Conservation (phyloP, 331 rosid genomes). For the Rhamnella rubrinervis region DNA sequence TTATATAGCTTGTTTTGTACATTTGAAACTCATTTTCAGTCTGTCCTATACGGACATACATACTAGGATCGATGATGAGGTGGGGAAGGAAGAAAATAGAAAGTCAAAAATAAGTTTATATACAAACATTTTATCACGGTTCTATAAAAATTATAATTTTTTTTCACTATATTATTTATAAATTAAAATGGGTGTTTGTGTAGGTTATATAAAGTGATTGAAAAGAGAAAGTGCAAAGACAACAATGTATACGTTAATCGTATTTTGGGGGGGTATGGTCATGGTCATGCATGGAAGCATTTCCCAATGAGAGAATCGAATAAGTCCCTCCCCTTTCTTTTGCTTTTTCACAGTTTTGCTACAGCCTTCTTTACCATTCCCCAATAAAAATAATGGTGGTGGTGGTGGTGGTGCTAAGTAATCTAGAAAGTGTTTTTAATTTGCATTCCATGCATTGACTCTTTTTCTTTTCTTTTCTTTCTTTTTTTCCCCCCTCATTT, state of each 20-base stretch:
- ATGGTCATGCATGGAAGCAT: conserved; percentile 85
- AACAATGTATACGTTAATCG: conserved; percentile 49
- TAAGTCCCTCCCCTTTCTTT: conserved; percentile 77
- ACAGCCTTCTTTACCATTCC: conserved; percentile 96
- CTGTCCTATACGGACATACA: no score
- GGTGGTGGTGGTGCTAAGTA: conserved; percentile 26
- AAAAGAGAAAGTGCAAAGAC: conserved; percentile 28
- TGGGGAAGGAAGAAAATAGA: no score
- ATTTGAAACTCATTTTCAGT: no score
- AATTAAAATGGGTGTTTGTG: no score
- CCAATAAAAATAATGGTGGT: conserved; percentile 52
- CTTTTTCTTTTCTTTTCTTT: background rate
- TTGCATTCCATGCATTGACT: background rate
- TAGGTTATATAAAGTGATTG: background rate
- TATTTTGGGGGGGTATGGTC: conserved; percentile 35
- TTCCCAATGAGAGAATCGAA: conserved; percentile 96
- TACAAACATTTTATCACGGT: no score
- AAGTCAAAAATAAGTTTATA: no score
- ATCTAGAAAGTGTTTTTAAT: conserved; percentile 32
- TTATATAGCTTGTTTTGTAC: no score
- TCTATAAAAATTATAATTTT: no score
- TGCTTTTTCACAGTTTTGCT: conserved; percentile 85
- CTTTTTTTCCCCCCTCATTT: background rate
- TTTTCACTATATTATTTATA: no score
- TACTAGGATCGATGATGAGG: no score